Base-by-base conservation (phyloP, 148 eudicot genomes). In the Vaccinium vitisidaea region DNA sequence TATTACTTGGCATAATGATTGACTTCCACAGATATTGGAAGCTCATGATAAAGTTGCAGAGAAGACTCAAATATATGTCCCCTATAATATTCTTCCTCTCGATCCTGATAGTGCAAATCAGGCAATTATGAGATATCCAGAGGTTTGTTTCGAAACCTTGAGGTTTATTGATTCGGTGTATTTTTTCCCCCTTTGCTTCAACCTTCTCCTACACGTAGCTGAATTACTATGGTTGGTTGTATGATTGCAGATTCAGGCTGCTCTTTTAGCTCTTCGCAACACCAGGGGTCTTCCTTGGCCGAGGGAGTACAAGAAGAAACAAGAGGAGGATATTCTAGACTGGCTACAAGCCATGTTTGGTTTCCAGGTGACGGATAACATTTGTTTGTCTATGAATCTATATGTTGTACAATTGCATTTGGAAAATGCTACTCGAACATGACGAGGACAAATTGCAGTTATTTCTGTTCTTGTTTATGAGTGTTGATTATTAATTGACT, bases 251-350 rank as follows among this genome's bases (percentile, higher is more conserved):
- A 95, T 97, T 87, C 96, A 94, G 92, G 98, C 98, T 77, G 93
- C 99, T 85, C 95, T 95, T 82, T 76, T 88, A 83, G 99, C 98
- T 56, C 98, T 97, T 82, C 95, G 98, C 61, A 97, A 94, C 87
- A 97, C 98, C 11, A 89, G 99, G 86, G 99, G 99, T 79, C 99
- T 97, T 84, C 99, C 98, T 80, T 97, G 99, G 99, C 98, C 98
- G 0, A 95, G 92, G 90, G 99, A 92, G 78, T 91, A 95, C 88
- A 95, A 94, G 91, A 97, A 97, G 90, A 97, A 97, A 85, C 94
- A 93, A 79, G 98, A 95, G 85, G 98, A 97, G 87, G 99, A 97
- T 90, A 86, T 97, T 53, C 88, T 97, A 49, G 99, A 97, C 83
- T 97, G 99, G 99, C 99, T 97, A 84, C 99, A 94, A 85, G 90